Conservation (phyloP, 257 asterid genomes). For the Linderniella brevidens region DNA sequence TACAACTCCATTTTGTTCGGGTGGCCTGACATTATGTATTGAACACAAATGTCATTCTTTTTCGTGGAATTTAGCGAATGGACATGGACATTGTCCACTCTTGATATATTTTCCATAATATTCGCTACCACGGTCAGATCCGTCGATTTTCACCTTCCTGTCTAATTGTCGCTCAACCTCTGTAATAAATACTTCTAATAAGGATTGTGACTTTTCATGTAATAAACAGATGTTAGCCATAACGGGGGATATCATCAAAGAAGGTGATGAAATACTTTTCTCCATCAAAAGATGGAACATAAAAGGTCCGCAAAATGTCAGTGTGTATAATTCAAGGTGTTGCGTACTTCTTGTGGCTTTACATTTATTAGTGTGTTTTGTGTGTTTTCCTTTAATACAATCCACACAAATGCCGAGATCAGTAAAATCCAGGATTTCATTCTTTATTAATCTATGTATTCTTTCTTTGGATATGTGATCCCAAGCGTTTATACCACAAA, state of each 20-base stretch:
- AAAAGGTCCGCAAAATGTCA: constrained; percentile 2
- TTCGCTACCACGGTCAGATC: neutral
- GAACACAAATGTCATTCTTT: constrained; percentile 3
- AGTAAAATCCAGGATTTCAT: neutral
- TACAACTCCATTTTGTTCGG: neutral
- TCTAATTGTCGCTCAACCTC: constrained; percentile 1
- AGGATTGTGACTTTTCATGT: neutral
- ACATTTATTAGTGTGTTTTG: constrained; percentile 4
- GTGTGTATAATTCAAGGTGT: constrained; percentile 3
- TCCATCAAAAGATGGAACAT: neutral
- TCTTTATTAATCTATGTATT: neutral
- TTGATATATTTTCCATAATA: constrained; percentile 1
- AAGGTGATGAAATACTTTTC: constrained; percentile 1
- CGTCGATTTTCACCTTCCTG: neutral
- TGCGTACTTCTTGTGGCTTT: constrained; percentile 5
- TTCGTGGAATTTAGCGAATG: constrained; percentile 9
- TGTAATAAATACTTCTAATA: constrained; percentile 2
- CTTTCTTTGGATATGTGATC: neutral
- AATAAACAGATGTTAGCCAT: neutral
- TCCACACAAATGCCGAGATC: neutral
- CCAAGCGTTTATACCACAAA: neutral
- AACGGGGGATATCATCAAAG: neutral
- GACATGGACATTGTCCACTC: neutral
- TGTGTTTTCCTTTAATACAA: constrained; percentile 2
- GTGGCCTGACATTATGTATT: neutral